phyloP scores from a whole-genome alignment of 2,329 filamentous ascomycete species.

The Westerdykella aurantiaca region DNA sequence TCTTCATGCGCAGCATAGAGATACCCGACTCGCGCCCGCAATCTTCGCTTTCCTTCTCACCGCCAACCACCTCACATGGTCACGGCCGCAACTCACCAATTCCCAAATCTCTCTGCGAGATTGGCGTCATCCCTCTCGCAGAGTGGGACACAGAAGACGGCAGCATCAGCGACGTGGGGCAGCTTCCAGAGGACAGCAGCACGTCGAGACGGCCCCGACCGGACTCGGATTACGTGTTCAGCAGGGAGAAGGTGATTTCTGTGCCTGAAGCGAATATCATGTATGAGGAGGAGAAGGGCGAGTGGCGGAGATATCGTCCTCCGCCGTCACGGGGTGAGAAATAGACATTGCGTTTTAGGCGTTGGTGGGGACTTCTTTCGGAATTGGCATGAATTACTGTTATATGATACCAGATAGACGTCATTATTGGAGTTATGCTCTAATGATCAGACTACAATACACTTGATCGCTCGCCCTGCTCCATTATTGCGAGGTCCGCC shows the following conservation, averaged over 20 bases:
- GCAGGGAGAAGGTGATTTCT: constrained; percentile 23
- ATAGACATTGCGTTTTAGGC: background rate
- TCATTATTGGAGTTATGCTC: no score
- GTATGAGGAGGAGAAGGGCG: constrained; percentile 12
- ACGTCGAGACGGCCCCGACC: constrained; percentile 10
- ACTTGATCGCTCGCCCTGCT: no score
- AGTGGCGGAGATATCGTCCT: constrained; percentile 20
- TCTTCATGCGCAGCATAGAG: constrained; percentile 23
- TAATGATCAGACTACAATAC: no score
- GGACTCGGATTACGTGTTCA: constrained; percentile 22
- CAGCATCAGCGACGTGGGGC: constrained; percentile 1
- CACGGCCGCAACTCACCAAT: constrained; percentile 2
- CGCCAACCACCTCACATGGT: constrained; percentile 6
- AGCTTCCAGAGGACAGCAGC: constrained; percentile 7
- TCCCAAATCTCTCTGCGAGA: constrained; percentile 12
- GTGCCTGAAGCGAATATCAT: constrained; percentile 19
- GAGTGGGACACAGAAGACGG: constrained; percentile 23
- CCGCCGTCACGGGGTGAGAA: constrained; percentile 11
- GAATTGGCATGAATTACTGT: no score
- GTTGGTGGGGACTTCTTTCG: no score
- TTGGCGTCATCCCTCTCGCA: constrained; percentile 16
- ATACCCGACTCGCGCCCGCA: constrained; percentile 12
- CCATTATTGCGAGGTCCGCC: no score
- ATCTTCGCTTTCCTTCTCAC: constrained; percentile 3
- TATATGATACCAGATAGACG: no score